Evolutionary conservation across 225 moss, liverwort and hornwort genomes (phyloP).

Genomic region (Physcomitrium patens): DNA sequence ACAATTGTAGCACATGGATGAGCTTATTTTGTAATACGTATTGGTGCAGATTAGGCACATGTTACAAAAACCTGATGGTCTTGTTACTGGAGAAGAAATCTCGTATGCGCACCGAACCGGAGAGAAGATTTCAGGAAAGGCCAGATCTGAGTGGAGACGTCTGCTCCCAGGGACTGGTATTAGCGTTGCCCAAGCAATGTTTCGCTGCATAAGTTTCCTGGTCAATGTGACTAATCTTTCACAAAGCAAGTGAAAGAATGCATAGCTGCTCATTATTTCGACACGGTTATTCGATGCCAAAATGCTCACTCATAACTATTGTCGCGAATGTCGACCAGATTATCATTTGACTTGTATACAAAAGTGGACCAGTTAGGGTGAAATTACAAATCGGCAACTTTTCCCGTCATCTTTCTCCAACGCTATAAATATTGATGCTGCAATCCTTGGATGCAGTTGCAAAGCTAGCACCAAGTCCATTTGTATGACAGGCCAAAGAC

Average conservation of each 20-base stretch:
- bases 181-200: too few relatives aligned
- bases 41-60: too few relatives aligned
- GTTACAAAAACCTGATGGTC: too few relatives aligned
- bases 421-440: constrained; percentile 84
- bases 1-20: too few relatives aligned
- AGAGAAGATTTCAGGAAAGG: too few relatives aligned
- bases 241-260: constrained; percentile 1
- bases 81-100: too few relatives aligned
- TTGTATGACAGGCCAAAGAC: constrained; percentile 61
- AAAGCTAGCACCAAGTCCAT: constrained; percentile 63
- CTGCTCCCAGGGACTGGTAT: too few relatives aligned
- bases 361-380: background rate
- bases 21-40: too few relatives aligned
- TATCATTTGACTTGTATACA: constrained; percentile 4
- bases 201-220: too few relatives aligned
- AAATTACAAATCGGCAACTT: background rate
- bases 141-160: too few relatives aligned
- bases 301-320: constrained; percentile 13
- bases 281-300: constrained; percentile 5
- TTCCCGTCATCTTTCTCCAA: constrained; percentile 49
- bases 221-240: too few relatives aligned
- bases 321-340: constrained; percentile 5
- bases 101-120: too few relatives aligned
- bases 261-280: constrained; percentile 25
- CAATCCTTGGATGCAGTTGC: constrained; percentile 88